These are phyloP conservation scores for Colletotrichum sp. DNA, from an alignment of 2,329 filamentous ascomycete genomes.

Conservation along the genomic window DNA sequence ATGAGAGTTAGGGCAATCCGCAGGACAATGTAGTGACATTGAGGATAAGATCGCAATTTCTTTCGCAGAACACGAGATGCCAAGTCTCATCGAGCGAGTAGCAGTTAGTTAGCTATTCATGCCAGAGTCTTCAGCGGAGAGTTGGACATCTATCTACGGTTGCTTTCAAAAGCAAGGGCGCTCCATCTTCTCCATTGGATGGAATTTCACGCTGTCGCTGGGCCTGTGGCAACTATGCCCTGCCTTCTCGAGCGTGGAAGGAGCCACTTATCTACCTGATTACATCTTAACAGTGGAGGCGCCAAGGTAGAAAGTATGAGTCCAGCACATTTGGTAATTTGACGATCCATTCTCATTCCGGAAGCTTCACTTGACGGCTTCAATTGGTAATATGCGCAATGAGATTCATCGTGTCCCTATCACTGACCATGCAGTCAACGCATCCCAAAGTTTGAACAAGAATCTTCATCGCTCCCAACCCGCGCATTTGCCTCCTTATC, in stretches of 20 bases:
- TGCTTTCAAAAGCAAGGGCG: background rate
- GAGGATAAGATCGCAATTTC: background rate
- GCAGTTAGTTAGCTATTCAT: too few species aligned
- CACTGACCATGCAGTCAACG: background rate
- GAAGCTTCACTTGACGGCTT: background rate
- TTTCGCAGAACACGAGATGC: too few species aligned
- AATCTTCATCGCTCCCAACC: background rate
- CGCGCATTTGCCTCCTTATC: too few species aligned
- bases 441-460: background rate
- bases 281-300: background rate
- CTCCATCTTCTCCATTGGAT: background rate
- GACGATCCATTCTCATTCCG: background rate
- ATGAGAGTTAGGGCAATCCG: conserved; percentile 8
- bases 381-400: background rate
- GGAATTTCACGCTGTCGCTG: background rate
- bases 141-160: background rate
- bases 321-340: background rate
- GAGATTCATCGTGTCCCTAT: background rate
- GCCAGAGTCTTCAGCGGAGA: background rate
- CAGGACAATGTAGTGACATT: background rate
- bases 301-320: background rate
- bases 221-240: background rate
- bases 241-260: background rate
- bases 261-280: background rate
- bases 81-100: too few species aligned